phyloP scores from a whole-genome alignment of 2,329 filamentous ascomycete genomes.

The Fusarium mexicanum region DNA sequence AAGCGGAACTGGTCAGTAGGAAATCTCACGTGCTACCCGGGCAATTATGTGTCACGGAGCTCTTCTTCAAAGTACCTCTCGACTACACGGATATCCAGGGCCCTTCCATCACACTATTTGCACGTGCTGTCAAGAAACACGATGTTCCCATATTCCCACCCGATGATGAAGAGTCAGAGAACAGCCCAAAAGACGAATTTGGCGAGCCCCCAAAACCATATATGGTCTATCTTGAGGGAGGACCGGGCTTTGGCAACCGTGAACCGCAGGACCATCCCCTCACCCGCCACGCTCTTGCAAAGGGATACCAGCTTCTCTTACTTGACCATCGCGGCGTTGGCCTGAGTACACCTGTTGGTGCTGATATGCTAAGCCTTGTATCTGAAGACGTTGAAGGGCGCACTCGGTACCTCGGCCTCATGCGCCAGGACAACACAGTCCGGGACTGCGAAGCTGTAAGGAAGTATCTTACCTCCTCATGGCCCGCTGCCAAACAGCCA shows the following conservation, averaged over 20 bases:
- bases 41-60: conserved; percentile 78
- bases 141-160: conserved; percentile 67
- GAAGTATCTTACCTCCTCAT: conserved; percentile 74
- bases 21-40: conserved; percentile 62
- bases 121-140: conserved; percentile 74
- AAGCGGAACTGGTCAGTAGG: conserved; percentile 54
- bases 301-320: conserved; percentile 85
- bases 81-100: conserved; percentile 73
- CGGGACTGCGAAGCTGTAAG: conserved; percentile 89
- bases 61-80: conserved; percentile 87
- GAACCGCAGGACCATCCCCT: conserved; percentile 78
- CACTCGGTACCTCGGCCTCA: conserved; percentile 82
- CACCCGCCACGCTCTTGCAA: conserved; percentile 75
- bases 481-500: conserved; percentile 73
- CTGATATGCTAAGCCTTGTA: conserved; percentile 68
- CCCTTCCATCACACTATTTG: conserved; percentile 78
- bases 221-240: conserved; percentile 83
- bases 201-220: conserved; percentile 59
- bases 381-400: conserved; percentile 73
- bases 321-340: conserved; percentile 95
- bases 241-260: conserved; percentile 81
- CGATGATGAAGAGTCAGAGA: conserved; percentile 41
- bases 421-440: conserved; percentile 91
- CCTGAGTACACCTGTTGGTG: conserved; percentile 81
- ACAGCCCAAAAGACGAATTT: conserved; percentile 13